Base-by-base conservation (phyloP, 495 filamentous ascomycete species). In the Penicillium cataractarum region DNA sequence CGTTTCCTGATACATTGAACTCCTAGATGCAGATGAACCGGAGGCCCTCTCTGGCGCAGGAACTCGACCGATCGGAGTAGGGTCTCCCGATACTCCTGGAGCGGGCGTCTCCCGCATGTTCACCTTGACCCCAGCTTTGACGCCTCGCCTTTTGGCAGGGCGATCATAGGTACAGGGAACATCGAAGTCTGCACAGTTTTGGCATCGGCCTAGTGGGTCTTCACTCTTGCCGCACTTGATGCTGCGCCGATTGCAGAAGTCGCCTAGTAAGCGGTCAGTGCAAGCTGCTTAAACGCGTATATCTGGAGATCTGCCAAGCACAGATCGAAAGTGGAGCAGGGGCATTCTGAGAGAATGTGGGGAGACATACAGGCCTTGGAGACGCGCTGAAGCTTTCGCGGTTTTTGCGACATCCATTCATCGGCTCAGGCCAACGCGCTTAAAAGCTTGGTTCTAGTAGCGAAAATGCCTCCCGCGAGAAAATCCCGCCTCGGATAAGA, bases 101-200 rank as follows among this genome's bases (percentile, higher is more conserved):
- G 42, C 37, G n/a, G 61, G 58, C 1, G 57, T 55, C 21, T 71
- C 66, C 15, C 58, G 66, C 8, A 24, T n/a, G 37, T 40, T 51
- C 39, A 33, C 50, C 29, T 56, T 62, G 21, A 60, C 62, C 40
- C 71, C 71, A 54, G 71, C 71, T 49, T 73, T 74, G 49, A 74
- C 70, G 44, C 90, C 90, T 58, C 90, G 83, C 12, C 90, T 82
- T 65, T 87, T 87, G 70, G 86, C 89, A 27, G 86, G 86, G 57
- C 90, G 77, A 50, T 87, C 78, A 69, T 88, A 91, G 50, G 90
- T 92, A 71, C 90, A 93, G 31, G 89, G 85, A 24, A 92, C 89
- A 48, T 88, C 81, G 40, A 93, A 83, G 33, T 86, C 84, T 21
- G 77, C 78, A 66, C 90, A 93, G 56, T 74, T 74, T 42, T 74